These are phyloP conservation scores for Haplosporangium gracile DNA, from an alignment of 192 early-diverging fungal species.

Conservation along the genomic window DNA sequence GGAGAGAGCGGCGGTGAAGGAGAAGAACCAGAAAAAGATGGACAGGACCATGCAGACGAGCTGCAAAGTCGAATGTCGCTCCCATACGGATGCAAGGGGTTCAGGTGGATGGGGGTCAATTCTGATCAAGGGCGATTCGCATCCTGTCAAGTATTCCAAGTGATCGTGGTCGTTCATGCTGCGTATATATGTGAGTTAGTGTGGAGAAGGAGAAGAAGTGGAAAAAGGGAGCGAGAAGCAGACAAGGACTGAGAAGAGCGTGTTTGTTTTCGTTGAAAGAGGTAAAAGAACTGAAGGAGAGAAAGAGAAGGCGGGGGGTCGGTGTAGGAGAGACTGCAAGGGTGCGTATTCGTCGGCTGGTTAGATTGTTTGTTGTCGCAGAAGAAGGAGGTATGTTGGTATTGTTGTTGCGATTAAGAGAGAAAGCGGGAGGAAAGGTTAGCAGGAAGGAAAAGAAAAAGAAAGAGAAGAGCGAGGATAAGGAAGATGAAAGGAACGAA, in stretches of 20 bases:
- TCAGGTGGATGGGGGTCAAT: neutral
- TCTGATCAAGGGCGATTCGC: conserved; percentile 1
- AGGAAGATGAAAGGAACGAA: neutral
- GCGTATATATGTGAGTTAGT: neutral
- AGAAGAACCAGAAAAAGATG: conserved; percentile 56
- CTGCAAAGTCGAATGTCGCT: conserved; percentile 51
- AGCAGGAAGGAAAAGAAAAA: too few relatives aligned
- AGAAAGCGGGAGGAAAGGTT: too few relatives aligned
- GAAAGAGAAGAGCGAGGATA: neutral
- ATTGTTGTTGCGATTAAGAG: too few relatives aligned
- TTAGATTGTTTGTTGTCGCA: neutral
- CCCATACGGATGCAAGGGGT: conserved; percentile 51
- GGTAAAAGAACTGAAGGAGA: conserved; percentile 2
- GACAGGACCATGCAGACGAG: conserved; percentile 53
- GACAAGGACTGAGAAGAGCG: neutral
- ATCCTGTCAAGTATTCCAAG: conserved; percentile 4
- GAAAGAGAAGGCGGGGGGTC: neutral
- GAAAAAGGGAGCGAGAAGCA: neutral
- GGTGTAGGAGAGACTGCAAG: neutral
- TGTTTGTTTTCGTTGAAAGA: neutral
- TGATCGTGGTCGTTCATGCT: conserved; percentile 16
- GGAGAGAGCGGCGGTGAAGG: conserved; percentile 45
- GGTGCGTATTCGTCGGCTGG: too few relatives aligned
- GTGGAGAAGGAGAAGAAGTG: neutral
- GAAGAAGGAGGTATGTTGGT: neutral